These are phyloP conservation scores for Yarrowia sp. DNA, from an alignment of 805 yeast species.

Conservation along the genomic window DNA sequence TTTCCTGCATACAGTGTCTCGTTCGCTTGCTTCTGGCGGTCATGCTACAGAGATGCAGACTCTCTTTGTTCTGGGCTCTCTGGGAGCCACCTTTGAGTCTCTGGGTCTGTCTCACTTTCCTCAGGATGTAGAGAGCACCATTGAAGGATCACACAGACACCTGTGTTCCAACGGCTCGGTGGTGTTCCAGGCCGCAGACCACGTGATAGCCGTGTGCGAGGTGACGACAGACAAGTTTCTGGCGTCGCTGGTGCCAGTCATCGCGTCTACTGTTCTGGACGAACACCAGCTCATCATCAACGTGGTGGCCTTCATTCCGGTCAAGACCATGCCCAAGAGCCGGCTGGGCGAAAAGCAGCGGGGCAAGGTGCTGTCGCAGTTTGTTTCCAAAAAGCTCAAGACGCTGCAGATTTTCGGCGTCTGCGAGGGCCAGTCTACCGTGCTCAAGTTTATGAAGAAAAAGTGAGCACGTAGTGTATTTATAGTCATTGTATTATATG, in stretches of 20 bases:
- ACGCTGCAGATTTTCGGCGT: slow-evolving; percentile 32
- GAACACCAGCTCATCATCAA: slow-evolving; percentile 81
- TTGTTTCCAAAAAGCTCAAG: slow-evolving; percentile 50
- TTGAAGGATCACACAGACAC: slow-evolving; percentile 51
- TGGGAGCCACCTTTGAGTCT: slow-evolving; percentile 84
- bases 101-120: slow-evolving; percentile 92
- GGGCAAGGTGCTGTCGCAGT: slow-evolving; percentile 55
- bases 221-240: slow-evolving; percentile 44
- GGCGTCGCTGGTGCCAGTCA: slow-evolving; percentile 77
- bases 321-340: slow-evolving; percentile 62
- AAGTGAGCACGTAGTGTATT: slow-evolving; percentile 9
- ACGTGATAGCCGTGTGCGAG: slow-evolving; percentile 72
- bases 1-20: slow-evolving; percentile 70
- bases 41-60: slow-evolving; percentile 61
- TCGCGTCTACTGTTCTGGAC: slow-evolving; percentile 72
- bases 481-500: slow-evolving; percentile 9
- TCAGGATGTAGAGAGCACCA: slow-evolving; percentile 68
- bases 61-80: slow-evolving; percentile 76
- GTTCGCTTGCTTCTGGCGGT: slow-evolving; percentile 39
- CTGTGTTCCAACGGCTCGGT: slow-evolving; percentile 48
- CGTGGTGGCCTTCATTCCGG: slow-evolving; percentile 72
- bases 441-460: slow-evolving; percentile 24
- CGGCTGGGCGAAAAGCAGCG: slow-evolving; percentile 76
- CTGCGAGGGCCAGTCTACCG: slow-evolving; percentile 26
- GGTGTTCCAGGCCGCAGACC: slow-evolving; percentile 77